Conservation (phyloP, 441 rosid species). For the Aquilaria agallochum region DNA sequence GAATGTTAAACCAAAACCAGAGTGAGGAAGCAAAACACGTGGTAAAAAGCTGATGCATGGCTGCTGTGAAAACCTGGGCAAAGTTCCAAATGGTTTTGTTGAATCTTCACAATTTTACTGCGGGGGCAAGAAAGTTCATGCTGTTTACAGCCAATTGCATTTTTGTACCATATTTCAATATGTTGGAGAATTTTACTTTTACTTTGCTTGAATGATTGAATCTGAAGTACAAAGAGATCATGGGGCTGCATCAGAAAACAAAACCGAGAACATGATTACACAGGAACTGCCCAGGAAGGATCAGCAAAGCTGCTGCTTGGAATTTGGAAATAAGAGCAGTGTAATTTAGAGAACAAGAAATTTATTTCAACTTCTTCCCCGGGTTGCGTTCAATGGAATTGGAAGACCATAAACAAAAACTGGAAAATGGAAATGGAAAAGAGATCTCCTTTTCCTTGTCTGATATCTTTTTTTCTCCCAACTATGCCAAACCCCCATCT, state of each 20-base stretch:
- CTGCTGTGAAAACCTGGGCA: too few relatives aligned
- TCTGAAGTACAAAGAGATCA: constrained; percentile 9
- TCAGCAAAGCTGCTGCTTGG: constrained; percentile 17
- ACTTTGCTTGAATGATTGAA: constrained; percentile 8
- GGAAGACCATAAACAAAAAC: constrained; percentile 20
- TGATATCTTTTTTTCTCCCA: background rate
- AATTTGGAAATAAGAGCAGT: constrained; percentile 20
- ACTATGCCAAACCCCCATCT: constrained; percentile 15
- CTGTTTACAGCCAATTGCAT: too few relatives aligned
- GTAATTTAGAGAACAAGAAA: constrained; percentile 15
- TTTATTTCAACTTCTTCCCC: constrained; percentile 32
- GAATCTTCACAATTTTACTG: too few relatives aligned
- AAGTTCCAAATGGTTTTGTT: too few relatives aligned
- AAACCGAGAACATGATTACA: constrained; percentile 13
- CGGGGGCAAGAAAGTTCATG: too few relatives aligned
- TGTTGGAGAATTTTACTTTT: background rate
- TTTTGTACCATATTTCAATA: too few relatives aligned
- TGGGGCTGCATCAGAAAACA: constrained; percentile 29
- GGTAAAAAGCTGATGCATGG: too few relatives aligned
- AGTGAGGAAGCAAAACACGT: too few relatives aligned
- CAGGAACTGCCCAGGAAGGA: constrained; percentile 14
- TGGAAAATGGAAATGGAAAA: constrained; percentile 11
- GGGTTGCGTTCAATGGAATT: constrained; percentile 35
- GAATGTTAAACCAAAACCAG: too few relatives aligned
- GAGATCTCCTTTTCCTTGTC: constrained; percentile 18